Evolutionary conservation across 2,329 filamentous ascomycete species (phyloP).

Genomic region (Didymella exigua): DNA sequence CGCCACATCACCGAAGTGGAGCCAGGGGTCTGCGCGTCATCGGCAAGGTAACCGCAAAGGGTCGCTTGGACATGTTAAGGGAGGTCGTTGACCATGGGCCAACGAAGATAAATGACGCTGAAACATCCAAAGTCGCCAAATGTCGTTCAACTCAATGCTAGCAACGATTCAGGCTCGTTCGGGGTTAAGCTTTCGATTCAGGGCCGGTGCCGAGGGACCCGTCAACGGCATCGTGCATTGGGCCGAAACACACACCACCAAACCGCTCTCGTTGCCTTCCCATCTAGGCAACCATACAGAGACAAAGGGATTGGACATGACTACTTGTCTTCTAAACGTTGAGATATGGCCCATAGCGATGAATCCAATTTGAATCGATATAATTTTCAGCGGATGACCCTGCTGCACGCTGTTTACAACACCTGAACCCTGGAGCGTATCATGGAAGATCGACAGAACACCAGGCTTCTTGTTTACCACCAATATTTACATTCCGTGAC

Average conservation of each 20-base stretch:
- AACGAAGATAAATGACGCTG: not conserved
- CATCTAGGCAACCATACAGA: not conserved
- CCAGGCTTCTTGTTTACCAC: conserved; percentile 6
- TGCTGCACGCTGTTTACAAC: not conserved
- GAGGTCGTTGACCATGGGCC: not conserved
- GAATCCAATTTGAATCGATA: no score
- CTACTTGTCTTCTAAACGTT: not conserved
- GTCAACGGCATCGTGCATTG: conserved; percentile 20
- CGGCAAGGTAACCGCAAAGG: conserved; percentile 36
- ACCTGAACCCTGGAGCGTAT: not conserved
- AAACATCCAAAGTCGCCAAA: not conserved
- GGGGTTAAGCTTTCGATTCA: not conserved
- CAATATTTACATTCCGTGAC: conserved; percentile 4
- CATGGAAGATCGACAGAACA: conserved; percentile 2
- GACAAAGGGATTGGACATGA: not conserved
- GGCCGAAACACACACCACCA: conserved; percentile 25
- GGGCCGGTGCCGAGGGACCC: conserved; percentile 7
- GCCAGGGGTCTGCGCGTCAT: conserved; percentile 45
- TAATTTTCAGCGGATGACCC: not conserved
- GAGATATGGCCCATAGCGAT: no score
- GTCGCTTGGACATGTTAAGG: conserved; percentile 2
- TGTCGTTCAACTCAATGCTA: not conserved
- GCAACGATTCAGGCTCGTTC: not conserved
- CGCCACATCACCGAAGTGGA: conserved; percentile 33
- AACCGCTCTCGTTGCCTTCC: conserved; percentile 14